Evolutionary conservation across 306 rosid genomes (phyloP).

Genomic region (Sindora glabra): DNA sequence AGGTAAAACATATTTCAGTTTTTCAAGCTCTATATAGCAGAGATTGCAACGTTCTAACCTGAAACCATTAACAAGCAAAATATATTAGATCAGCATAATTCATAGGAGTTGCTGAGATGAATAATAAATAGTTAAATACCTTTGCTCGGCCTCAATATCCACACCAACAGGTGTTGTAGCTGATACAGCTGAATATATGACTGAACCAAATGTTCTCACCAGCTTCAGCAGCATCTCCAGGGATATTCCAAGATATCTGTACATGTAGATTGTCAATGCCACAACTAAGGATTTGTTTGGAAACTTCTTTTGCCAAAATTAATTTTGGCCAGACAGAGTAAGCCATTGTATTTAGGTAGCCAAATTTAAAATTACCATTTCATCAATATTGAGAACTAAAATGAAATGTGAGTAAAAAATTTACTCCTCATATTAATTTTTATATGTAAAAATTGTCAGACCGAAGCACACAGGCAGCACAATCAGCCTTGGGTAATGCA

Average conservation of each 20-base stretch:
- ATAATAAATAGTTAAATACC: conserved; percentile 42
- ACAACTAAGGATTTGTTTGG: too few species aligned
- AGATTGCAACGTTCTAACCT: conserved; percentile 93
- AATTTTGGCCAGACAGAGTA: too few species aligned
- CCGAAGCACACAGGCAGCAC: too few species aligned
- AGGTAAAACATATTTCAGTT: conserved; percentile 58
- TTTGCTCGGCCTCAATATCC: conserved; percentile 91
- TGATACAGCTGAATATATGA: conserved; percentile 74
- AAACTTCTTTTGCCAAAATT: too few species aligned
- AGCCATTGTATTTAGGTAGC: too few species aligned
- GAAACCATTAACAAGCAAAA: conserved; percentile 9
- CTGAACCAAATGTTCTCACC: conserved; percentile 76
- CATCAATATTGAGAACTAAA: too few species aligned
- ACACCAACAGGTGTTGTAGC: conserved; percentile 82
- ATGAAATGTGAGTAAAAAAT: too few species aligned
- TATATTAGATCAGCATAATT: conserved; percentile 1
- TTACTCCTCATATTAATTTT: too few species aligned
- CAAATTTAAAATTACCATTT: too few species aligned
- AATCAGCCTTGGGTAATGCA: too few species aligned
- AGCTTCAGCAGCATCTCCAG: conserved; percentile 87
- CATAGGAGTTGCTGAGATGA: not conserved
- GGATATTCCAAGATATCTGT: conserved; percentile 67
- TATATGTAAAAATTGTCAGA: too few species aligned
- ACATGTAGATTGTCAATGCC: conserved; percentile 21
- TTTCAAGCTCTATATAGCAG: conserved; percentile 92